Base-by-base conservation (phyloP, 1,139 yeast genomes). In the Hyphopichia burtonii region DNA sequence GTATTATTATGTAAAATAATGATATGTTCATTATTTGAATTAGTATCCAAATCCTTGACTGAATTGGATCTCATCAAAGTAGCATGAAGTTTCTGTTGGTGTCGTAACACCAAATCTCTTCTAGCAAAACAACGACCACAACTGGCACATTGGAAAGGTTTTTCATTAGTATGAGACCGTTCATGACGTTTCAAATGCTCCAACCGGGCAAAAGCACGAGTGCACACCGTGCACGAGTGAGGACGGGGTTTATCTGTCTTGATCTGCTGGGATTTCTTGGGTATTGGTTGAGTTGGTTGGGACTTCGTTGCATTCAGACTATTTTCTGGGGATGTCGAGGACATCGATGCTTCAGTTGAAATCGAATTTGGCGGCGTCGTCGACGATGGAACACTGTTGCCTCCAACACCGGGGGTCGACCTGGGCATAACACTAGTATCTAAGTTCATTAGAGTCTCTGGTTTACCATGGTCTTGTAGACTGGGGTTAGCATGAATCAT, bases 251-350 rank as follows among this genome's bases (percentile, higher is more conserved):
- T 63, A 57, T 86, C 89, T 0, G 93, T 88, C 61, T 89, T 86
- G 55, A 87, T 85, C 49, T 83, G 78, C 41, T 88, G 83, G 9
- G 94, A 84, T 58, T 89, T 89, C 53, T 86, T 85, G 28, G 96
- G 96, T 37, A 89, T 88, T 12, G 95, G 96, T 59, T 83, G 84
- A 16, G 34, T 31, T 31, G 31, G 31, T 14, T n/a, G 17, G 14
- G 16, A n/a, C 5, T 12, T 12, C 34, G n/a, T n/a, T 16, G 4
- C 5, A 7, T 30, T 30, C 34, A 17, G 34, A 17, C 16, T 12
- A 2, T 28, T 18, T 25, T 35, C 30, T 16, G 22, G 22, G 15
- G 37, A 31, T 16, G 34, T 11, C 14, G 20, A 18, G 2, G 37
- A 25, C 19, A n/a, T 25, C 12, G 31, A 33, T 3, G 36, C 34